Evolutionary conservation across 2,329 filamentous ascomycete species (phyloP), one percentile per base, ranked within the genome.

Genomic region (Penicillium sp.): DNA sequence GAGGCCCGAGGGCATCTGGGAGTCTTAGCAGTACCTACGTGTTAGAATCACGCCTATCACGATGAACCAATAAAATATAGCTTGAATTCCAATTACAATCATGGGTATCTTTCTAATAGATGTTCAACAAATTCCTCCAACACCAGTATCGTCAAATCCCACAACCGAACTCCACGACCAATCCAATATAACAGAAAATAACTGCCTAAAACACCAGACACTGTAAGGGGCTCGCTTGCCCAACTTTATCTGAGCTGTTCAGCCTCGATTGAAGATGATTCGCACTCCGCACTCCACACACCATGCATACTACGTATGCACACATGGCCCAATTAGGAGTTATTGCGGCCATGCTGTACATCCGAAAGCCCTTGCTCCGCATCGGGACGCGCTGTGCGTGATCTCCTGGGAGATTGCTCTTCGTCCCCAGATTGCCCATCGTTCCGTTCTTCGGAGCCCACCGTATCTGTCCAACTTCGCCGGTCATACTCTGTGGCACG

Each of bases 401-500:
- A n/a, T 40, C 22, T 12, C 13, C 9, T 10, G 13, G 30, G 35
- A 8, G 36, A 31, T n/a, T 40, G 46, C 22, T 49, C 34, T 11
- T 18, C 33, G 7, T 18, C 14, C 16, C 11, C 38, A 7, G 27
- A 12, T 9, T 28, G 40, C 10, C 27, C 29, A 36, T 56, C 46
- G 8, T 49, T 34, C 10, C 46, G 43, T 10, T 55, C 49, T 3
- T 58, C 56, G 3, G 56, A 58, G 12, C 34, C 41, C 4, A 46
- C 55, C 13, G 50, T 49, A 37, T 54, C 54, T n/a, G 54, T 56
- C 53, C 53, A 60, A 29, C 58, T 60, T 28, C 41, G 47, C 16
- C 50, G 56, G 7, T 61, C 56, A 27, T 36, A 40, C 13, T 37
- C 37, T 6, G 37, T 41, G 14, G 30, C 31, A 25, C 14, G 51